These are phyloP conservation scores for Elymus sibiricus DNA, from an alignment of 176 grass and related monocot species.

Conservation along the genomic window DNA sequence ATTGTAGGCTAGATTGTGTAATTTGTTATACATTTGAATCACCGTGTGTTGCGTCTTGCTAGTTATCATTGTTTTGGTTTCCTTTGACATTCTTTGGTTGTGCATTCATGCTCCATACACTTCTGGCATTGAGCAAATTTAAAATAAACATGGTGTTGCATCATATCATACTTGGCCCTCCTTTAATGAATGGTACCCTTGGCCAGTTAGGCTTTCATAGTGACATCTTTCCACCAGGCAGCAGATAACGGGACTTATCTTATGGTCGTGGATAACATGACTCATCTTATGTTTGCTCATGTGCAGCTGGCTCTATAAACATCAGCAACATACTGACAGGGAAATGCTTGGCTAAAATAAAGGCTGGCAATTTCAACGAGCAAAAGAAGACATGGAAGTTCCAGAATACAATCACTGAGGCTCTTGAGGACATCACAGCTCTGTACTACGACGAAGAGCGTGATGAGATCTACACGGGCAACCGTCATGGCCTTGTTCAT, in stretches of 20 bases:
- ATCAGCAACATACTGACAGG: conserved; percentile 93
- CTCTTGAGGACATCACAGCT: conserved; percentile 85
- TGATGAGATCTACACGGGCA: conserved; percentile 88
- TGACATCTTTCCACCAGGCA: neutral
- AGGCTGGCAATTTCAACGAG: conserved; percentile 36
- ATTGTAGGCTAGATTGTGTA: neutral
- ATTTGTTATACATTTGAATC: neutral
- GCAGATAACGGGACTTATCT: neutral
- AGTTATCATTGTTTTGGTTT: neutral
- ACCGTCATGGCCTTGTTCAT: conserved; percentile 80
- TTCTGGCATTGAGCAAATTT: neutral
- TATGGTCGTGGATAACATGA: neutral
- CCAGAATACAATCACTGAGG: conserved; percentile 59
- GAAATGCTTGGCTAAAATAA: conserved; percentile 83
- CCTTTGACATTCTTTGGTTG: neutral
- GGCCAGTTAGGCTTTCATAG: neutral
- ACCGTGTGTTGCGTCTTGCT: neutral
- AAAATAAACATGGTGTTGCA: neutral
- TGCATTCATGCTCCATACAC: neutral
- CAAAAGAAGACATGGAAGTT: conserved; percentile 51
- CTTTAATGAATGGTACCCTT: neutral
- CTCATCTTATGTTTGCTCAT: neutral
- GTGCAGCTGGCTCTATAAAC: conserved; percentile 83
- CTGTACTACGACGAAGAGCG: conserved; percentile 88
- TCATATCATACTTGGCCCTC: neutral